Percentiles rank a stretch among this genome's conserved stretches.
Evolutionary conservation across 2,329 filamentous ascomycete genomes (phyloP).

Genomic region (Epichloe sibirici): DNA sequence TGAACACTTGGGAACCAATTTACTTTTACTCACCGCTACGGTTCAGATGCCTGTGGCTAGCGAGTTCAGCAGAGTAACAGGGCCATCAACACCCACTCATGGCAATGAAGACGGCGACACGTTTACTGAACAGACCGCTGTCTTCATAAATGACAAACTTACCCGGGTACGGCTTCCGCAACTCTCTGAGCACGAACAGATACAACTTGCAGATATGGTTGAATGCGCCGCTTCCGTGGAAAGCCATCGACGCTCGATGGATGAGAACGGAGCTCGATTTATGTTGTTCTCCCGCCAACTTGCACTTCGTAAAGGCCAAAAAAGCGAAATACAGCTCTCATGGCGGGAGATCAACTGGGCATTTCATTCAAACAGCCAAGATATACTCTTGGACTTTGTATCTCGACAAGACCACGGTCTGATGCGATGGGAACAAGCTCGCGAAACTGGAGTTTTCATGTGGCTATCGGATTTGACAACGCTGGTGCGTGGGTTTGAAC

Average conservation of each 20-base stretch:
- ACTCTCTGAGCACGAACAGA: slow-evolving; percentile 75
- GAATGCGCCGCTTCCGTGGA: slow-evolving; percentile 78
- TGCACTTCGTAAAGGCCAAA: slow-evolving; percentile 54
- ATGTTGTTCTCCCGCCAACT: slow-evolving; percentile 80
- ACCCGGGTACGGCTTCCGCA: slow-evolving; percentile 63
- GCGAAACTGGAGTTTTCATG: slow-evolving; percentile 85
- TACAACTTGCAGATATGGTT: slow-evolving; percentile 70
- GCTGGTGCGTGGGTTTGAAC: slow-evolving; percentile 45
- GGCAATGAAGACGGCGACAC: slow-evolving; percentile 38
- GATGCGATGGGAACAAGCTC: slow-evolving; percentile 74
- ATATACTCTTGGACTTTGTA: slow-evolving; percentile 78
- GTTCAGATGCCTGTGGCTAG: background rate
- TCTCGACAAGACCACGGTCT: slow-evolving; percentile 66
- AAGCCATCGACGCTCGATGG: slow-evolving; percentile 76
- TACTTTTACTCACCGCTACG: background rate
- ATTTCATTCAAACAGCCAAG: slow-evolving; percentile 74
- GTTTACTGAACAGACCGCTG: slow-evolving; percentile 60
- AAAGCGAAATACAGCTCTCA: slow-evolving; percentile 52
- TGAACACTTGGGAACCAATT: background rate
- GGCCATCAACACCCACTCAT: slow-evolving; percentile 26
- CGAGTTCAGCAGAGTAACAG: slow-evolving; percentile 17
- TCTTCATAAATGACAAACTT: slow-evolving; percentile 64
- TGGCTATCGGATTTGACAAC: slow-evolving; percentile 73
- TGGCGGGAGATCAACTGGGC: slow-evolving; percentile 81
- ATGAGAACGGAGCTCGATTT: slow-evolving; percentile 79